phyloP scores from a whole-genome alignment of 2,329 filamentous ascomycete genomes.

The Calonectria montana region DNA sequence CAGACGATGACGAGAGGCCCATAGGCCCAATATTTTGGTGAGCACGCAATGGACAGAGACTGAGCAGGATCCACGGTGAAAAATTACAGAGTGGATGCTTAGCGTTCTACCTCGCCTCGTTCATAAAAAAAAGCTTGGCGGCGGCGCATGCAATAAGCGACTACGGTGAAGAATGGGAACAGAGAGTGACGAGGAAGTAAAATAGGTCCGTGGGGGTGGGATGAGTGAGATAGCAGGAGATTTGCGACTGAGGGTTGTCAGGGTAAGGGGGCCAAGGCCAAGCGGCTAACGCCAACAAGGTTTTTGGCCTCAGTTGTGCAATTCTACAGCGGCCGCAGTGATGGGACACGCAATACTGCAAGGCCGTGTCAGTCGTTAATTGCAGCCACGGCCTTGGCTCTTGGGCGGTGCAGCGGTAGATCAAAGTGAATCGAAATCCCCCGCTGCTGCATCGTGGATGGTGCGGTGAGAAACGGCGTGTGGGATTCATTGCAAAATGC shows the following conservation, averaged over 20 bases:
- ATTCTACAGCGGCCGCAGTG: conserved; percentile 1
- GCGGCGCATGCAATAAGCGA: background rate
- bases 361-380: background rate
- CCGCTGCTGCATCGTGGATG: background rate
- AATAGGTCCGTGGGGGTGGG: background rate
- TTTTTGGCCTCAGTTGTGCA: conserved; percentile 7
- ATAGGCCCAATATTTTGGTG: background rate
- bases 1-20: background rate
- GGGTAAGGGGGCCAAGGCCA: background rate
- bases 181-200: background rate
- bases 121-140: background rate
- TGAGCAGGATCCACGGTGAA: background rate
- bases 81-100: background rate
- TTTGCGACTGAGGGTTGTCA: background rate
- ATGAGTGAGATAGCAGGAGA: conserved; percentile 4
- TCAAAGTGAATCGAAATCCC: background rate
- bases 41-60: background rate
- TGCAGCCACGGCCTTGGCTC: background rate
- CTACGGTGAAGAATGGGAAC: background rate
- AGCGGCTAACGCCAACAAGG: background rate
- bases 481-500: conserved; percentile 14
- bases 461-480: conserved; percentile 1
- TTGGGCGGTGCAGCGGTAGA: conserved; percentile 8
- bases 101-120: background rate
- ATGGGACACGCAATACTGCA: background rate